A percentile compares a stretch with the other conserved stretches of the same genome.
Evolutionary conservation across 1,284 basidiomycete genomes (phyloP).

Genomic region (Cystobasidium slooffiae): DNA sequence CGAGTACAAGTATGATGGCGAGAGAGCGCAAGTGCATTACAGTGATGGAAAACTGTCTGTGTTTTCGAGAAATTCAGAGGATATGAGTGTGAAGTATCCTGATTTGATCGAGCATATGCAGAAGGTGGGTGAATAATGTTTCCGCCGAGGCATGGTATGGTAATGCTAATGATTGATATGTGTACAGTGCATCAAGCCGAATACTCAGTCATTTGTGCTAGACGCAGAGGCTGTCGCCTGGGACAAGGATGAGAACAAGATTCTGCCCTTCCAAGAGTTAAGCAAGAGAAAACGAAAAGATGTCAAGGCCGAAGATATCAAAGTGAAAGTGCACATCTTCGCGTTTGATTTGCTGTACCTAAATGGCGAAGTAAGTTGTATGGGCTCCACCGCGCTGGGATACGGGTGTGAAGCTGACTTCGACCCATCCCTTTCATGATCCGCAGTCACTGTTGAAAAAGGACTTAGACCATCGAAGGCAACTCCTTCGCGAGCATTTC

Average conservation of each 20-base stretch:
- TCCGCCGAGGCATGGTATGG: background rate
- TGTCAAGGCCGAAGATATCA: constrained; percentile 93
- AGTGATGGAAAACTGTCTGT: constrained; percentile 80
- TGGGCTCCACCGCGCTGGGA: background rate
- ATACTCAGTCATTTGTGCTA: constrained; percentile 85
- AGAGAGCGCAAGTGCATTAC: constrained; percentile 91
- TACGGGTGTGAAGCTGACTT: background rate
- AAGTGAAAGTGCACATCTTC: constrained; percentile 92
- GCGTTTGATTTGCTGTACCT: constrained; percentile 93
- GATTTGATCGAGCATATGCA: constrained; percentile 94
- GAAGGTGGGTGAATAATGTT: constrained; percentile 63
- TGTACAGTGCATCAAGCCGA: constrained; percentile 73
- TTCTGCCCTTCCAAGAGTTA: constrained; percentile 97
- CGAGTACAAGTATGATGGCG: constrained; percentile 99
- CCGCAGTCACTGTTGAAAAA: constrained; percentile 60
- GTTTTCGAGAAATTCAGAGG: constrained; percentile 96
- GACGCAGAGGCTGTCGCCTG: constrained; percentile 97
- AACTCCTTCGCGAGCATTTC: constrained; percentile 79
- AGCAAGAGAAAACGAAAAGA: constrained; percentile 95
- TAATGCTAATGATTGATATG: background rate
- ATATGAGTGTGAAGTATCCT: constrained; percentile 99
- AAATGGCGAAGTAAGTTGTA: constrained; percentile 77
- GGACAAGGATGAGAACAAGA: constrained; percentile 72
- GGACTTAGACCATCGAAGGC: constrained; percentile 73
- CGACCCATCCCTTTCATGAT: background rate